Evolutionary conservation across 208 protist species (phyloP), one percentile per base, ranked within the genome.

Genomic region (Trypanosoma avium): DNA sequence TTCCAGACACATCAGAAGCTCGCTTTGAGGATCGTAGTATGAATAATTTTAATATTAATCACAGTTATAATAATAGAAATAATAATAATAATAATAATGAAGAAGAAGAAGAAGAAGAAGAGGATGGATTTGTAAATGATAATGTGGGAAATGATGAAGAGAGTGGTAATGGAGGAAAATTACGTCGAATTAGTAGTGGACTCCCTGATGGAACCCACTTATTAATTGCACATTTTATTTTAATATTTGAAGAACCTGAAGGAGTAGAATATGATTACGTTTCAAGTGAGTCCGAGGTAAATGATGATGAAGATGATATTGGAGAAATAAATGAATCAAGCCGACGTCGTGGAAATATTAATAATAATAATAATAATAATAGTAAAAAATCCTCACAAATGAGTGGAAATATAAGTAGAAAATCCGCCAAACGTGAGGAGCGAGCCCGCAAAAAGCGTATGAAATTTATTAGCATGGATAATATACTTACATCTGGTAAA

Each of bases 231-330:
- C 32, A 57, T n/a, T 73, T 73, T 54, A 30, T 58, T 4, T 38
- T 73, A 22, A 36, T 73, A 4, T 73, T 67, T 67, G 67, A 73
- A 54, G 67, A 73, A 42, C 59, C 53, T 1, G 54, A 49, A 22
- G 53, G 59, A 17, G 33, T 46, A 24, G 60, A 73, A 19, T 40
- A 62, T 36, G 59, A 62, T 33, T 60, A 73, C 42, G 60, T 53
- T 32, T 73, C 67, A 3, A 61, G 38, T 4, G 59, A 67, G 45
- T 61, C 55, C n/a, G 55, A 62, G 12, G 19, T 46, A 26, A 30
- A 26, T 12, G 47, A 57, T 2, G 50, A 46, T 4, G 61, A 59
- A 19, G 38, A 59, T 13, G 40, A 48, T n/a, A n/a, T n/a, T n/a
- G n/a, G n/a, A n/a, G n/a, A n/a, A n/a, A n/a, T n/a, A n/a, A n/a